These are phyloP conservation scores for Leishmania aethiopica DNA, from an alignment of 208 protist species.

Conservation along the genomic window DNA sequence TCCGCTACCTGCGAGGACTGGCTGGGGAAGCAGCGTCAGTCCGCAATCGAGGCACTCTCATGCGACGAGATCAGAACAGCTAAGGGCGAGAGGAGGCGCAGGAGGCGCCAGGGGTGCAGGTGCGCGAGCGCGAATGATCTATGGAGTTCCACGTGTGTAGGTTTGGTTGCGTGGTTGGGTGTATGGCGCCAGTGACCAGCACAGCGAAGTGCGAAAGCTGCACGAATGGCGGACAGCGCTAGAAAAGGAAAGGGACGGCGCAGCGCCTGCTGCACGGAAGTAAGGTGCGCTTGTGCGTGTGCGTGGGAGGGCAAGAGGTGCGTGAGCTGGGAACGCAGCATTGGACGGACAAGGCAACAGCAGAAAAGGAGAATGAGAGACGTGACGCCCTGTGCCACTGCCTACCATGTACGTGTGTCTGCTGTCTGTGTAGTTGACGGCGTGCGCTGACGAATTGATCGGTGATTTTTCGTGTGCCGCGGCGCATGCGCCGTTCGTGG, in stretches of 20 bases:
- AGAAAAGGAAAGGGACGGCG: not conserved
- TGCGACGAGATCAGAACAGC: not conserved
- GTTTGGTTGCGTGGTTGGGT: not conserved
- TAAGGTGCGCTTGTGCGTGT: not conserved
- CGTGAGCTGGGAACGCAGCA: not conserved
- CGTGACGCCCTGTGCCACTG: not conserved
- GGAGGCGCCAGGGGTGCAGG: not conserved
- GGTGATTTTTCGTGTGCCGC: not conserved
- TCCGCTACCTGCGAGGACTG: constrained; percentile 10
- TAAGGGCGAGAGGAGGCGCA: not conserved
- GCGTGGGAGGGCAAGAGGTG: not conserved
- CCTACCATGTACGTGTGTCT: not conserved
- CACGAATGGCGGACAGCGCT: not conserved
- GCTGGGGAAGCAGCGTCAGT: not conserved
- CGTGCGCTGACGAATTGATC: not conserved
- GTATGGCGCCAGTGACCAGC: not conserved
- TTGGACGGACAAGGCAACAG: not conserved
- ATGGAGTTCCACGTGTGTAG: not conserved
- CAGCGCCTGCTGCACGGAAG: not conserved
- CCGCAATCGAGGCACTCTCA: not conserved
- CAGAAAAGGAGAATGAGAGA: not conserved
- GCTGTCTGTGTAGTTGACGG: constrained; percentile 1
- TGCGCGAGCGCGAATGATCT: not conserved
- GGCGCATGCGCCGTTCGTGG: not conserved
- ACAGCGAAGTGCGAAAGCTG: not conserved